A percentile compares a stretch with the other conserved stretches of the same genome.
Evolutionary conservation across 1,284 basidiomycete species (phyloP).

Genomic region (Rhodotorula sp.): DNA sequence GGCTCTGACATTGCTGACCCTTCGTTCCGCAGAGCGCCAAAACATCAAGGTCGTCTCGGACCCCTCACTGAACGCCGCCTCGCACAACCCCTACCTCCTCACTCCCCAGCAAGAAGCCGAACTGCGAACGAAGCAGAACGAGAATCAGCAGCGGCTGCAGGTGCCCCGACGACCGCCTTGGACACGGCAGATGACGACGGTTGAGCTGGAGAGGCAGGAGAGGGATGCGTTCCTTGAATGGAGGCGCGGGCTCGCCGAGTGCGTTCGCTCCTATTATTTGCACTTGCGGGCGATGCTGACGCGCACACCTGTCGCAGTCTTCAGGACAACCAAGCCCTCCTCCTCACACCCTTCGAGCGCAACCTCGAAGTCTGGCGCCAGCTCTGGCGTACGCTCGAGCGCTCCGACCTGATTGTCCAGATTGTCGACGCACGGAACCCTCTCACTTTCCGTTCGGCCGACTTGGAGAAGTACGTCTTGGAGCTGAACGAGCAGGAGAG

Average conservation of each 20-base stretch:
- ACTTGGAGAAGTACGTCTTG: slow-evolving; percentile 80
- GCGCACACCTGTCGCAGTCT: slow-evolving; percentile 54
- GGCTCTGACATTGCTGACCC: too few species aligned
- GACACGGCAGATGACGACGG: slow-evolving; percentile 72
- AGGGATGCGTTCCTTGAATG: slow-evolving; percentile 85
- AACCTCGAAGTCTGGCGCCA: slow-evolving; percentile 97
- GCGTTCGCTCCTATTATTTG: slow-evolving; percentile 42
- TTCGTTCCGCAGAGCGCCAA: slow-evolving; percentile 65
- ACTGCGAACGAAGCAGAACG: slow-evolving; percentile 66
- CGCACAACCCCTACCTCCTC: slow-evolving; percentile 83
- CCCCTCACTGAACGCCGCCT: slow-evolving; percentile 52
- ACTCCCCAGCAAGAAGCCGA: slow-evolving; percentile 77
- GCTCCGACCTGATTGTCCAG: slow-evolving; percentile 89
- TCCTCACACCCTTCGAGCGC: slow-evolving; percentile 91
- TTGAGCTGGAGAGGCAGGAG: slow-evolving; percentile 80
- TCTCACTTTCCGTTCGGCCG: slow-evolving; percentile 82
- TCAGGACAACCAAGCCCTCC: slow-evolving; percentile 69
- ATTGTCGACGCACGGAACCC: slow-evolving; percentile 96
- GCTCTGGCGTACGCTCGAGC: slow-evolving; percentile 89
- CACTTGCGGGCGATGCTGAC: not conserved
- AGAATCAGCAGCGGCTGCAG: slow-evolving; percentile 68
- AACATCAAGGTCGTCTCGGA: slow-evolving; percentile 87
- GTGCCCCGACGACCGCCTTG: slow-evolving; percentile 80
- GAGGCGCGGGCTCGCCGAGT: slow-evolving; percentile 87
- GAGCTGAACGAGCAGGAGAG: slow-evolving; percentile 35